A percentile compares a stretch with the other conserved stretches of the same genome.
These are phyloP conservation scores for Phialemoniopsis sp. DNA, from an alignment of 2,329 filamentous ascomycete genomes.

Conservation along the genomic window DNA sequence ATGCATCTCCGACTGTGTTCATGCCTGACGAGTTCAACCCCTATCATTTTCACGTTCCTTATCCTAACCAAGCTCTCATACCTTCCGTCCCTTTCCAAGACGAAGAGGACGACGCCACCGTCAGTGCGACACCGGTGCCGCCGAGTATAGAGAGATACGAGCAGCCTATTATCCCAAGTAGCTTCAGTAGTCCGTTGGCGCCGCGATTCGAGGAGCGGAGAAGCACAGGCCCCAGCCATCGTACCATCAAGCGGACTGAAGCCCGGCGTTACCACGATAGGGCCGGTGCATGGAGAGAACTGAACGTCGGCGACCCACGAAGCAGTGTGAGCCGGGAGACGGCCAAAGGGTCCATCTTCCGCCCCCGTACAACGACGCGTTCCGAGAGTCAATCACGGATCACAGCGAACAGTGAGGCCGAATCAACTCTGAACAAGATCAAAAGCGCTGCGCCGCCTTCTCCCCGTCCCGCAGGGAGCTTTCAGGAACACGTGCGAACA, in stretches of 20 bases:
- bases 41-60: slow-evolving; percentile 31
- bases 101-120: slow-evolving; percentile 1
- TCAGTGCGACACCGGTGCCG: no score
- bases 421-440: slow-evolving; percentile 36
- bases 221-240: slow-evolving; percentile 19
- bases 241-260: slow-evolving; percentile 33
- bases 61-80: slow-evolving; percentile 20
- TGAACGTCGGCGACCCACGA: slow-evolving; percentile 31
- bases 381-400: slow-evolving; percentile 18
- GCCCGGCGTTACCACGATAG: slow-evolving; percentile 36
- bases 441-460: slow-evolving; percentile 28
- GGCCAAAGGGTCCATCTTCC: slow-evolving; percentile 27
- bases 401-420: slow-evolving; percentile 33
- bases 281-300: slow-evolving; percentile 39
- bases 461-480: slow-evolving; percentile 15
- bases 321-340: slow-evolving; percentile 35
- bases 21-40: slow-evolving; percentile 22
- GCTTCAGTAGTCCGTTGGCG: no score
- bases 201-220: slow-evolving; percentile 7
- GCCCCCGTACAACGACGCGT: slow-evolving; percentile 14
- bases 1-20: slow-evolving; percentile 23
- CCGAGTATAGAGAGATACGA: no score
- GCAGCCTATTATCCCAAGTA: no score
- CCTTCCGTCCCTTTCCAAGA: slow-evolving; percentile 4
- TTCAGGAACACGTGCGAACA: no score